phyloP scores from a whole-genome alignment of 441 rosid genomes.

The Flueggea neowawraea region DNA sequence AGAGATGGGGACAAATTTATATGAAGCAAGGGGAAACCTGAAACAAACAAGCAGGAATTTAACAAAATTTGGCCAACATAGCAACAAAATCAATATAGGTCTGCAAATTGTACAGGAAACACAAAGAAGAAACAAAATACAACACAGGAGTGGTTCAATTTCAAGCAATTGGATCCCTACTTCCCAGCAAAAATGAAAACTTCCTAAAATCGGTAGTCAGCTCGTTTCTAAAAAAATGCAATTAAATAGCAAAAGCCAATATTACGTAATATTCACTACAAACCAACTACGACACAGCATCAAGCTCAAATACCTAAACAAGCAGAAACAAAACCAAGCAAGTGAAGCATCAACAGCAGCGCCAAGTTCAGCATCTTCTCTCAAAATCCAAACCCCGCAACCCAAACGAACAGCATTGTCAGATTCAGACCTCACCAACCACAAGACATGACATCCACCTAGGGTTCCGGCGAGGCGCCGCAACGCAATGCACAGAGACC shows the following conservation, averaged over 20 bases:
- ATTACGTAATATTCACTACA: neutral
- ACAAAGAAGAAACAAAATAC: too few relatives aligned
- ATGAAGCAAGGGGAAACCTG: conserved; percentile 40
- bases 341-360: conserved; percentile 34
- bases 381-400: conserved; percentile 21
- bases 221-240: too few relatives aligned
- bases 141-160: too few relatives aligned
- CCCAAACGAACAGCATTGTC: conserved; percentile 38
- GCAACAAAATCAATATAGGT: neutral
- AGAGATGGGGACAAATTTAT: conserved; percentile 30
- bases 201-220: too few relatives aligned
- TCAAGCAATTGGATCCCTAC: too few relatives aligned
- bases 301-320: conserved; percentile 41
- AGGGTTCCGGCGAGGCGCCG: conserved; percentile 10
- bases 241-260: too few relatives aligned
- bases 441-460: too few relatives aligned
- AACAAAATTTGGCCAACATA: neutral
- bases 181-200: too few relatives aligned
- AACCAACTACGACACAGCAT: neutral
- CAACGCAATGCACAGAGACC: neutral
- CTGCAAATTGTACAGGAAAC: neutral
- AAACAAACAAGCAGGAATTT: conserved; percentile 3
- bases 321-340: conserved; percentile 32
- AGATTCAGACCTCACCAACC: conserved; percentile 21
- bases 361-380: conserved; percentile 45